A percentile compares a stretch with the other conserved stretches of the same genome.
phyloP scores from a whole-genome alignment of 768 basidiomycete genomes.

The Pholiota conissans region DNA sequence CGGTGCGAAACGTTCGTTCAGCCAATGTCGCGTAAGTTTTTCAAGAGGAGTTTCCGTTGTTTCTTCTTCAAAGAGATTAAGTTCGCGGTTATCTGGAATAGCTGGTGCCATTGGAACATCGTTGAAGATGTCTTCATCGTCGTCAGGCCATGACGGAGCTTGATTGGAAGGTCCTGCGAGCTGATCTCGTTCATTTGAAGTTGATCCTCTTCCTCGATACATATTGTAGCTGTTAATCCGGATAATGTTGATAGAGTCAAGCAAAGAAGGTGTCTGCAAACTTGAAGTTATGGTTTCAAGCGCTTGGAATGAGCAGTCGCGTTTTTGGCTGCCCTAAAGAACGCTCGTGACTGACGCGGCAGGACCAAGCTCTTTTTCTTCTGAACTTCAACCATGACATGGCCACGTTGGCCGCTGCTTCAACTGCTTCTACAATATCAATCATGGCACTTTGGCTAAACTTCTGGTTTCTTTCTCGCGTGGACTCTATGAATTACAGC shows the following conservation, averaged over 20 bases:
- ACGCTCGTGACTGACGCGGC: neutral
- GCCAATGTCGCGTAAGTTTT: conserved; percentile 78
- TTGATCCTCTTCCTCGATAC: conserved; percentile 41
- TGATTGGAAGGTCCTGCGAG: conserved; percentile 13
- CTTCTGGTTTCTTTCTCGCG: too few species aligned
- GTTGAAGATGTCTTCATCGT: conserved; percentile 28
- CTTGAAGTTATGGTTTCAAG: neutral
- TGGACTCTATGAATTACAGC: too few species aligned
- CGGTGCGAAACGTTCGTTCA: conserved; percentile 81
- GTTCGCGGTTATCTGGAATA: conserved; percentile 10
- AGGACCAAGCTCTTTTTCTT: too few species aligned
- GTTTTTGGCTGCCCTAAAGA: conserved; percentile 31
- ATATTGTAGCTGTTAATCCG: conserved; percentile 15
- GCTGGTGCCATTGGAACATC: conserved; percentile 27
- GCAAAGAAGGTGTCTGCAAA: neutral
- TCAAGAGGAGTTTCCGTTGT: conserved; percentile 60
- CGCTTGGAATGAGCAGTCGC: conserved; percentile 13
- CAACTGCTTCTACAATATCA: too few species aligned
- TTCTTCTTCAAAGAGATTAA: conserved; percentile 18
- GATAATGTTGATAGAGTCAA: neutral
- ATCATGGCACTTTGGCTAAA: too few species aligned
- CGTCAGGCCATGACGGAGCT: conserved; percentile 16
- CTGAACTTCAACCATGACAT: too few species aligned
- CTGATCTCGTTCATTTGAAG: conserved; percentile 14
- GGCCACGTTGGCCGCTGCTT: too few species aligned